Conservation (phyloP, 2,329 filamentous ascomycete species). For the Pyrenochaeta sp. region DNA sequence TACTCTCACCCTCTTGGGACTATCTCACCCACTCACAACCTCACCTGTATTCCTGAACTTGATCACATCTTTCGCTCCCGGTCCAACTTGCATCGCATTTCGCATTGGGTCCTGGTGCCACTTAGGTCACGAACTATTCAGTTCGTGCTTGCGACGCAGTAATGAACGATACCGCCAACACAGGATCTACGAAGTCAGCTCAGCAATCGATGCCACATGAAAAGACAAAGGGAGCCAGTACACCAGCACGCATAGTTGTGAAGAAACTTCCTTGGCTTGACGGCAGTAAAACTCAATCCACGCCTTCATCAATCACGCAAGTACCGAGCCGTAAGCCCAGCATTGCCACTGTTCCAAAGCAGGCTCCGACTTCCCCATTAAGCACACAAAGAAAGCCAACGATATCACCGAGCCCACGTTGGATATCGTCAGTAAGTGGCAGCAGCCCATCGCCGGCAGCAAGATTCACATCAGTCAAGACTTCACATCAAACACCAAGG, state of each 20-base stretch:
- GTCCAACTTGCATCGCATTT: too few relatives aligned
- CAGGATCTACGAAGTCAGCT: constrained; percentile 1
- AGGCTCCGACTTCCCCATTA: constrained; percentile 1
- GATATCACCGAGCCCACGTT: constrained; percentile 7
- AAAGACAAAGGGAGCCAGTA: too few relatives aligned
- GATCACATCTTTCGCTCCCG: too few relatives aligned
- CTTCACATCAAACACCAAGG: too few relatives aligned
- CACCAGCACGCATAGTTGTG: constrained; percentile 12
- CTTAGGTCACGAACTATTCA: too few relatives aligned
- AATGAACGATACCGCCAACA: constrained; percentile 6
- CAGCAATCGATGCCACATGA: constrained; percentile 1
- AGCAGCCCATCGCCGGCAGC: constrained; percentile 26
- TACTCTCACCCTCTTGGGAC: background rate
- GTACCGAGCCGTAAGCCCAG: constrained; percentile 11
- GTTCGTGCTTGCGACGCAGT: background rate
- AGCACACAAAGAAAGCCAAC: constrained; percentile 12
- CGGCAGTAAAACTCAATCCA: constrained; percentile 19
- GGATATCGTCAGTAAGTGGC: constrained; percentile 6
- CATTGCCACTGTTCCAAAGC: constrained; percentile 1
- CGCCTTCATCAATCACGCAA: constrained; percentile 2
- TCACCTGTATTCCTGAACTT: background rate
- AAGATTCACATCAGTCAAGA: too few relatives aligned
- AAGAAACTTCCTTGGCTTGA: constrained; percentile 44
- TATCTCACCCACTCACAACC: background rate
- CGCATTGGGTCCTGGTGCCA: too few relatives aligned